Conservation (phyloP, 1,139 yeast species). For the Yamadazyma triangularis region DNA sequence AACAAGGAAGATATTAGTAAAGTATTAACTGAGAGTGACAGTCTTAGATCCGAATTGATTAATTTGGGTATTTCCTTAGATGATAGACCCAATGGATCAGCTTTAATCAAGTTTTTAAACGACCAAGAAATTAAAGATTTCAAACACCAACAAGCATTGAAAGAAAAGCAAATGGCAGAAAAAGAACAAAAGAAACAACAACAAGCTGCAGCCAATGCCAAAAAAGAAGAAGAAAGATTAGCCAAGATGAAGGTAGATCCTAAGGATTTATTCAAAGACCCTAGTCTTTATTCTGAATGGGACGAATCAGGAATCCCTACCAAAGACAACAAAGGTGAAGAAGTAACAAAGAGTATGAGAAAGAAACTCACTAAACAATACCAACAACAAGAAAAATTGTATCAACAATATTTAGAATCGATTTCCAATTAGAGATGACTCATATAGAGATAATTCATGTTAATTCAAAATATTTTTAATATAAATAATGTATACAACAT, state of each 20-base stretch:
- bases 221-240: slow-evolving; percentile 59
- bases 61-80: slow-evolving; percentile 80
- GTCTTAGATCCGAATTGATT: slow-evolving; percentile 52
- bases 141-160: slow-evolving; percentile 57
- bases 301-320: slow-evolving; percentile 84
- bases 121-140: slow-evolving; percentile 65
- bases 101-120: slow-evolving; percentile 76
- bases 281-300: slow-evolving; percentile 62
- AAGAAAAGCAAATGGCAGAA: slow-evolving; percentile 41
- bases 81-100: slow-evolving; percentile 77
- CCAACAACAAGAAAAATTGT: slow-evolving; percentile 77
- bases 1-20: slow-evolving; percentile 50
- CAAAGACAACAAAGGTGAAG: slow-evolving; percentile 73
- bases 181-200: slow-evolving; percentile 38
- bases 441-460: too few species aligned
- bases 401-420: slow-evolving; percentile 53
- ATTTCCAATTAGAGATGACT: too few species aligned
- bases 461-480: too few species aligned
- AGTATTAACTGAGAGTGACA: slow-evolving; percentile 48
- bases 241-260: slow-evolving; percentile 74
- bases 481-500: too few species aligned
- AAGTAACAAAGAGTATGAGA: slow-evolving; percentile 78
- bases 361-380: slow-evolving; percentile 78
- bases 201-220: slow-evolving; percentile 41
- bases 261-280: slow-evolving; percentile 61